Base-by-base conservation (phyloP, 108 stramenopile genomes). In the Hondaea fermentalgiana region DNA sequence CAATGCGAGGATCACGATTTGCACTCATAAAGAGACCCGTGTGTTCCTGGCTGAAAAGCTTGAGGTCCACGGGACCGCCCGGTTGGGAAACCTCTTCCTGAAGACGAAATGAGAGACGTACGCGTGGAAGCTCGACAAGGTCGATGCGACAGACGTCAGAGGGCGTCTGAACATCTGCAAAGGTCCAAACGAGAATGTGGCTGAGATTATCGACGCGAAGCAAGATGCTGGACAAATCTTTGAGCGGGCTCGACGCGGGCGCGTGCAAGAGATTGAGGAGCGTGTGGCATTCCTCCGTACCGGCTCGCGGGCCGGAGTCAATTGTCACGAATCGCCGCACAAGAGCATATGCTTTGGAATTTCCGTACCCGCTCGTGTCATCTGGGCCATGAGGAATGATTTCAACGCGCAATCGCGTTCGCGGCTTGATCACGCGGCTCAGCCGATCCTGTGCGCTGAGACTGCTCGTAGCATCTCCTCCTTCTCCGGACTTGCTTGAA, bases 121-220 rank as follows among this genome's bases (percentile, higher is more conserved):
- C 95, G 49, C 99, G 93, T 14, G 99, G 98, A 16, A 99, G 95
- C 91, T 99, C 98, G 64, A 98, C 95, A 57, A 95, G 90, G 90
- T 98, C 97, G 72, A 94, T 88, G 5, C 97, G 92, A 42, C 94
- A 95, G 23, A 94, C 90, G 55, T 95, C 92, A 69, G 96, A 94
- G n/a, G 94, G 91, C 47, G 91, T 92, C 17, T 91, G 72, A 4
- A 97, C 95, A 44, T 96, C 91, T 25, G 92, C 59, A 89, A 89
- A 90, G 87, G 97, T 97, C 99, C 99, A 99, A 45, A 97, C 95
- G 49, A 98, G 93, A 35, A 99, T 95, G 90, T 99, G 97, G 12
- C 96, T 94, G 58, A 97, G 95, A 71, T 97, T 96, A 58, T 99
- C 99, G 58, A 99, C 83, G 45, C 97, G 94, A 4, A 97, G 95